Conservation (phyloP, 441 rosid species). For the Pelargonium myrrhifolium region DNA sequence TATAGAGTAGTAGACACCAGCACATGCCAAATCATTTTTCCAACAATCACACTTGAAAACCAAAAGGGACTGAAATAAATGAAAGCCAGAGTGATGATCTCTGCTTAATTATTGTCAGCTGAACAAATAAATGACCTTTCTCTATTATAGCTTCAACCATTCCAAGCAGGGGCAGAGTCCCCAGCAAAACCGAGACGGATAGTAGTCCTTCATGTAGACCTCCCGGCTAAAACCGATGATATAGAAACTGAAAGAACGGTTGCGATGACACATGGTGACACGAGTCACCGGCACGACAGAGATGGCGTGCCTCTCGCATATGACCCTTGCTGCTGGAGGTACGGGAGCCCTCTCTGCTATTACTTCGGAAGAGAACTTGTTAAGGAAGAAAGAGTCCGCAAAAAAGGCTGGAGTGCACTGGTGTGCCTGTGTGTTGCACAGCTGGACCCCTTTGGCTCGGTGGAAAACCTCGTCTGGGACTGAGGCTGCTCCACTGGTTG, state of each 20-base stretch:
- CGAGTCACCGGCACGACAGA: slow-evolving; percentile 91
- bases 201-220: slow-evolving; percentile 89
- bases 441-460: slow-evolving; percentile 82
- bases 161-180: slow-evolving; percentile 94
- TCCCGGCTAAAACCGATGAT: slow-evolving; percentile 77
- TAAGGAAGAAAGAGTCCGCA: slow-evolving; percentile 84
- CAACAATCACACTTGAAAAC: too few relatives aligned
- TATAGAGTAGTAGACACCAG: too few relatives aligned
- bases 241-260: slow-evolving; percentile 71
- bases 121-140: too few relatives aligned
- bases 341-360: slow-evolving; percentile 66
- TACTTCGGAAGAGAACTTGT: slow-evolving; percentile 82
- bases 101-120: too few relatives aligned
- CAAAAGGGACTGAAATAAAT: too few relatives aligned
- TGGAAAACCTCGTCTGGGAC: slow-evolving; percentile 90
- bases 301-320: slow-evolving; percentile 82
- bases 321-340: slow-evolving; percentile 66
- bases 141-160: slow-evolving; percentile 65
- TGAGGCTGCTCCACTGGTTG: slow-evolving; percentile 85
- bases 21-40: too few relatives aligned
- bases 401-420: slow-evolving; percentile 87
- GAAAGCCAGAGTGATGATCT: too few relatives aligned
- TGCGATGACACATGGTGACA: slow-evolving; percentile 68
- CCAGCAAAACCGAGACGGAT: slow-evolving; percentile 91
- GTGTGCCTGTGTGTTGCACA: slow-evolving; percentile 88